Percentiles rank a stretch among this genome's conserved stretches.
phyloP scores from a whole-genome alignment of 2,329 filamentous ascomycete genomes.

The Hypoxylon rubiginosum region DNA sequence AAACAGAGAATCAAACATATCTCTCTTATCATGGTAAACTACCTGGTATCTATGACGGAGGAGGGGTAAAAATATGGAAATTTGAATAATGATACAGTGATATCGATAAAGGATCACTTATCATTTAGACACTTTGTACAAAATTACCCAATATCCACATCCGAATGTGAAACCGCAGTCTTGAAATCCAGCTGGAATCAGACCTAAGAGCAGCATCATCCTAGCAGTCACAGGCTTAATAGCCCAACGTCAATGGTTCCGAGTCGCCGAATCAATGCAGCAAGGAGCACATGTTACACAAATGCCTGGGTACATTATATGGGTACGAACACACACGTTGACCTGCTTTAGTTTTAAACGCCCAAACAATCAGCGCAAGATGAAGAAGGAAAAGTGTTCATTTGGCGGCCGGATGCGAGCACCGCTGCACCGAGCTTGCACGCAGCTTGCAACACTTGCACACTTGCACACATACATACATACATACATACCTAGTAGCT shows the following conservation, averaged over 20 bases:
- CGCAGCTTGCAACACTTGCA: not conserved
- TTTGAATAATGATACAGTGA: not conserved
- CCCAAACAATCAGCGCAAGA: slow-evolving; percentile 28
- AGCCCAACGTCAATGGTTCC: slow-evolving; percentile 31
- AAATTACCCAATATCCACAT: slow-evolving; percentile 23
- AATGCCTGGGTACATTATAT: slow-evolving; percentile 34
- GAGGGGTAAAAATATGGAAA: not conserved
- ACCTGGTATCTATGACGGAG: slow-evolving; percentile 4
- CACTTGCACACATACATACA: too few relatives aligned
- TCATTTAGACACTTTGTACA: too few relatives aligned
- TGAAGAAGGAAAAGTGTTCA: slow-evolving; percentile 1
- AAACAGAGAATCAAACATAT: not conserved
- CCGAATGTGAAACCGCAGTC: slow-evolving; percentile 37
- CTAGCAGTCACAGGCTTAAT: slow-evolving; percentile 16
- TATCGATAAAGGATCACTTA: slow-evolving; percentile 1
- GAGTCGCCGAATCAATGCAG: slow-evolving; percentile 40
- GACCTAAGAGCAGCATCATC: slow-evolving; percentile 24
- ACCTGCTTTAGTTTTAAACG: slow-evolving; percentile 15
- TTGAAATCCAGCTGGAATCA: slow-evolving; percentile 27
- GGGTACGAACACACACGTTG: slow-evolving; percentile 32
- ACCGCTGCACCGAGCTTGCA: not conserved
- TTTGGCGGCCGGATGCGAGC: slow-evolving; percentile 11
- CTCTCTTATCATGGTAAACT: slow-evolving; percentile 1
- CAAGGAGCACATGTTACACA: slow-evolving; percentile 31
- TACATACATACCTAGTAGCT: not conserved